These are phyloP conservation scores for Porcisia hertigi DNA, from an alignment of 208 protist genomes.

Conservation along the genomic window DNA sequence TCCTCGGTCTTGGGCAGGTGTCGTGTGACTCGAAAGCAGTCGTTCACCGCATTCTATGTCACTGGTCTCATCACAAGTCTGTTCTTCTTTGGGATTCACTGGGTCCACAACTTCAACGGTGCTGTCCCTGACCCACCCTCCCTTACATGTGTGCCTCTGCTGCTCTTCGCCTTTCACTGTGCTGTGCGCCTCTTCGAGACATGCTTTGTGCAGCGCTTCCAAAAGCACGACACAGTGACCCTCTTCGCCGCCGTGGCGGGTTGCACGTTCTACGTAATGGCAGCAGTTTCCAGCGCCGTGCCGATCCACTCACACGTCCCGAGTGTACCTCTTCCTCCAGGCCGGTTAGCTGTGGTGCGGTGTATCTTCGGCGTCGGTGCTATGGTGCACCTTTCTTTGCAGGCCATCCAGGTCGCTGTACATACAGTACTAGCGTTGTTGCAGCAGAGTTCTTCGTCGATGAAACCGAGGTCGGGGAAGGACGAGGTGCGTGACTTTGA, in stretches of 20 bases:
- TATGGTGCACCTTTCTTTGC: conserved; percentile 44
- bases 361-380: conserved; percentile 8
- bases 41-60: conserved; percentile 62
- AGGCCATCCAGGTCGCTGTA: conserved; percentile 52
- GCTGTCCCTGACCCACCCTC: background rate
- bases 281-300: conserved; percentile 45
- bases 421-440: conserved; percentile 55
- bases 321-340: background rate
- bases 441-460: background rate
- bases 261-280: conserved; percentile 73
- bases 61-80: conserved; percentile 37
- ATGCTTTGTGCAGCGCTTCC: conserved; percentile 53
- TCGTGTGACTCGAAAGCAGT: conserved; percentile 34
- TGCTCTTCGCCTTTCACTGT: conserved; percentile 73
- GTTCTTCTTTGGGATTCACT: conserved; percentile 13
- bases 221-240: conserved; percentile 51
- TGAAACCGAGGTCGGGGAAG: background rate
- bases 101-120: background rate
- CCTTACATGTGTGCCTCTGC: conserved; percentile 19
- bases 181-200: conserved; percentile 66
- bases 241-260: conserved; percentile 75
- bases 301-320: background rate
- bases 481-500: background rate
- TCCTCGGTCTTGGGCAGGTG: conserved; percentile 28
- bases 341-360: background rate